These are phyloP conservation scores for Tilletia indica DNA, from an alignment of 1,284 basidiomycete species.

Conservation along the genomic window DNA sequence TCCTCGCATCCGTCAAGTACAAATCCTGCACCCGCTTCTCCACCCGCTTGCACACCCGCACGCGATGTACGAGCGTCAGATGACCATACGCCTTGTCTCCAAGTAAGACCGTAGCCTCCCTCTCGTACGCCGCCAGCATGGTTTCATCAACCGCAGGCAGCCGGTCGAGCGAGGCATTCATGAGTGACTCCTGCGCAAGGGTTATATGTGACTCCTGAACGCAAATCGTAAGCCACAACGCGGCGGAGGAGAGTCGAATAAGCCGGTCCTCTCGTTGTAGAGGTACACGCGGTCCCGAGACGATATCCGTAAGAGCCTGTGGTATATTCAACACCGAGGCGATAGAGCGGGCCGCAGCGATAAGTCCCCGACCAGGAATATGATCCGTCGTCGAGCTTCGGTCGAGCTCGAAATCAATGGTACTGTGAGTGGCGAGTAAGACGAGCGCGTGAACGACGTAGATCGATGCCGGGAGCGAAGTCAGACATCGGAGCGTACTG, in stretches of 20 bases:
- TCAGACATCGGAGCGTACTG: neutral
- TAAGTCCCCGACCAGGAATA: neutral
- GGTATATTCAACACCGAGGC: neutral
- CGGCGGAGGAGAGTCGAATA: neutral
- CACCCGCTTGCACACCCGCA: neutral
- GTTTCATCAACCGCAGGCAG: neutral
- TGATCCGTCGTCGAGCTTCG: neutral
- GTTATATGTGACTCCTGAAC: conserved; percentile 2
- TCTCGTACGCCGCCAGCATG: neutral
- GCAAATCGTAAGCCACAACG: conserved; percentile 10
- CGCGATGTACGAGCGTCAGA: neutral
- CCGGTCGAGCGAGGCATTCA: conserved; percentile 9
- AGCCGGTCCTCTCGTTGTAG: neutral
- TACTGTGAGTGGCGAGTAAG: conserved; percentile 10
- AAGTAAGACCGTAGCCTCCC: neutral
- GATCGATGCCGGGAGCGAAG: neutral
- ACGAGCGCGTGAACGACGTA: conserved; percentile 15
- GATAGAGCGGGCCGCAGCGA: neutral
- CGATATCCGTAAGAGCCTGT: neutral
- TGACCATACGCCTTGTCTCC: neutral
- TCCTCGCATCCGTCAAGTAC: neutral
- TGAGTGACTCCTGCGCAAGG: conserved; percentile 7
- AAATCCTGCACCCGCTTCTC: neutral
- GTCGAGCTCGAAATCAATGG: conserved; percentile 8
- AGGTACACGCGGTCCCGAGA: neutral